Evolutionary conservation across 805 yeast species (phyloP).

Genomic region (Barnettozyma salicaria): DNA sequence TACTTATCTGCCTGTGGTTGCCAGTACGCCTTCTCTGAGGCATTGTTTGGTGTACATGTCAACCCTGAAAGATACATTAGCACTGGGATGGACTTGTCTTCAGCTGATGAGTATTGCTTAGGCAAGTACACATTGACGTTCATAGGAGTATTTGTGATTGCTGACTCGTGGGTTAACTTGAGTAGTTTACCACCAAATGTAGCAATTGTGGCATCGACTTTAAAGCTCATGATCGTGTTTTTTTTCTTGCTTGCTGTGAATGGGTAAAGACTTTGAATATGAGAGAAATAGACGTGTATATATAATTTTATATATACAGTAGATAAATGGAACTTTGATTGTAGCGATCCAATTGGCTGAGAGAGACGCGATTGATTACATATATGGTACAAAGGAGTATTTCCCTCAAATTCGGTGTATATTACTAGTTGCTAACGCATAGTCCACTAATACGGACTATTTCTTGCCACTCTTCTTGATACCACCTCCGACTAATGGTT

Average conservation of each 20-base stretch:
- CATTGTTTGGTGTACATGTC: slow-evolving; percentile 91
- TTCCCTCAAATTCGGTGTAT: neutral
- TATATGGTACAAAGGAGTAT: neutral
- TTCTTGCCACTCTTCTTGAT: slow-evolving; percentile 83
- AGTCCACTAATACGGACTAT: slow-evolving; percentile 16
- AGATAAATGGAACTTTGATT: too few species aligned
- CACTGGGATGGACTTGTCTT: slow-evolving; percentile 52
- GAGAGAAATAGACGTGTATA: too few species aligned
- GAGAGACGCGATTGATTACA: neutral
- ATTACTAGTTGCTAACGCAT: too few species aligned
- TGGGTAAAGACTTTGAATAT: too few species aligned
- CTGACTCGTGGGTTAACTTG: slow-evolving; percentile 72
- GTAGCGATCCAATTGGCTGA: slow-evolving; percentile 6
- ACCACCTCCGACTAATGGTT: slow-evolving; percentile 90
- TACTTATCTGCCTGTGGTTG: slow-evolving; percentile 72
- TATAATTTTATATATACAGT: too few species aligned
- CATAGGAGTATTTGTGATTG: slow-evolving; percentile 63
- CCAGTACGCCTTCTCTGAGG: slow-evolving; percentile 87
- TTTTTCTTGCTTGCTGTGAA: too few species aligned
- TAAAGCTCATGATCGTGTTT: slow-evolving; percentile 20
- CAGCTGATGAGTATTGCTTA: slow-evolving; percentile 32
- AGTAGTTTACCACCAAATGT: slow-evolving; percentile 70
- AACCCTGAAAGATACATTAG: slow-evolving; percentile 79
- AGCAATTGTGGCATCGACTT: slow-evolving; percentile 25
- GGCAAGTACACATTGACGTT: slow-evolving; percentile 82